Evolutionary conservation across 2,329 filamentous ascomycete species (phyloP), one percentile per base, ranked within the genome.

Genomic region (Metarhizium sp.): DNA sequence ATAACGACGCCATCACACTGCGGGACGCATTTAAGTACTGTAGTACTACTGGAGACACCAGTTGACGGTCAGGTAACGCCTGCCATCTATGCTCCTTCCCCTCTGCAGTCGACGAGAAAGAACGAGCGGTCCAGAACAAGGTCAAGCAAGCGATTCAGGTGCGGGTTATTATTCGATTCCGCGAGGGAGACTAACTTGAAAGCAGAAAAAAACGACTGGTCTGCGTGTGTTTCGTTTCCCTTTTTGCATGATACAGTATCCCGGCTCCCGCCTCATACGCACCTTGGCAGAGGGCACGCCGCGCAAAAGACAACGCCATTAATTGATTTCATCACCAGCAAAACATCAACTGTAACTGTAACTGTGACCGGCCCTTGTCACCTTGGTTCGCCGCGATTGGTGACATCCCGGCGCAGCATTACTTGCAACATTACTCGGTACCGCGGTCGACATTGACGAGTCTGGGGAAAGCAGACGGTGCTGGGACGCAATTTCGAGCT

Each of bases 401-500:
- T 29, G 34, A 34, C 50, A 40, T 20, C 14, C 5, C 18, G 16
- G 25, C 30, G 25, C 20, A 38, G 38, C 14, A 14, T n/a, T 11
- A 25, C 25, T 13, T 40, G 14, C 38, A 40, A 40, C 38, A 14
- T 40, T 13, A 29, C 18, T 55, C 46, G 10, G 25, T 16, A 46
- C 29, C 14, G n/a, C 16, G 51, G 6, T 2, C 11, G 45, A 32
- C 38, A n/a, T n/a, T 46, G 13, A 38, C 50, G 32, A 52, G 13
- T 16, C 45, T 20, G 45, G 25, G 45, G 18, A 47, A 38, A 6
- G 32, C 34, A 38, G 18, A 30, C 46, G 20, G 46, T 32, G 54
- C 40, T 32, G 13, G 34, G 36, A 45, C 49, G 52, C 55, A 56
- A 56, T 56, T 56, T 53, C 50, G 14, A 48, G 45, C 29, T 38